Evolutionary conservation across 129 eudicot genomes (phyloP), one percentile per base, ranked within the genome.

Genomic region (Sambucus nigra): DNA sequence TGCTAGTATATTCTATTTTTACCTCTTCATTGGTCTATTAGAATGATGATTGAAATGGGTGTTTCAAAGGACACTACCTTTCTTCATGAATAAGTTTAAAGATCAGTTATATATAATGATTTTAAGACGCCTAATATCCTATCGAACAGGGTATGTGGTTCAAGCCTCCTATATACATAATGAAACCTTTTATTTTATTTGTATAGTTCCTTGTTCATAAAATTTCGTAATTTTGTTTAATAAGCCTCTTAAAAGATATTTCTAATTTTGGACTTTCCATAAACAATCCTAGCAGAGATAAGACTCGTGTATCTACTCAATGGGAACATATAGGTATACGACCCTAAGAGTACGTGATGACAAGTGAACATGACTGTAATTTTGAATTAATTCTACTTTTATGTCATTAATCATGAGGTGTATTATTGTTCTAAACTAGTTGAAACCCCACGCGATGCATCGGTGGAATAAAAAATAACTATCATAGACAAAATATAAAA

Each of bases 251-350:
- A 5, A 6, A 14, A 56, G 17, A 25, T 44, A 13, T 89, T 53
- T 89, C 95, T 52, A 95, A 89, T 74, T 89, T 89, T 71, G 98
- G 98, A 67, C 94, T 89, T 61, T 95, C 98, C 53, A 89, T 82
- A 75, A 88, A 89, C 32, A 95, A 88, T 9, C 96, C 96, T 5
- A 87, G 73, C 57, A 94, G 94, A 25, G 97, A 88, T 62, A 80
- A 84, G 61, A 83, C 97, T 1, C 97, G 84, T 28, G 92, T 88
- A 17, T 80, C 97, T 18, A 88, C 97, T 22, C 76, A 42, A 80
- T 87, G 86, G 96, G 96, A 59, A 87, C 96, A 18, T 80, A 84
- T 32, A 94, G 97, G 42, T 88, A 88, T 75, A 94, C 96, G 31
- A 91, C 96, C 7, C 96, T 94, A n/a, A 0, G 96, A 87, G 39